Percentiles rank a stretch among this genome's conserved stretches.
Conservation (phyloP, 768 basidiomycete species). For the Pleurotus citrinopileatus region DNA sequence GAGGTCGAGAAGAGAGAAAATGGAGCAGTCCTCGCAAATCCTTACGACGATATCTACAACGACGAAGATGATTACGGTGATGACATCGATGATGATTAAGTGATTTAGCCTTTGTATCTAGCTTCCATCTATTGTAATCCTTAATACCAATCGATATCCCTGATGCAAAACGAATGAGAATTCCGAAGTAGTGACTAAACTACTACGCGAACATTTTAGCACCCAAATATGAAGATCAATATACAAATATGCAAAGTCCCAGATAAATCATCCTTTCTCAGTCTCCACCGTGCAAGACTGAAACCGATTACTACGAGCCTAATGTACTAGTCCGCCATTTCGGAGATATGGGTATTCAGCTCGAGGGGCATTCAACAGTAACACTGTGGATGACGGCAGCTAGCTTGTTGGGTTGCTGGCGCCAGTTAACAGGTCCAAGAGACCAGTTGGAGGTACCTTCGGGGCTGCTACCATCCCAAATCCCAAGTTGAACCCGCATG, state of each 20-base stretch:
- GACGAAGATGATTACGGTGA: not conserved
- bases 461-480: slow-evolving; percentile 43
- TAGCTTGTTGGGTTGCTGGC: slow-evolving; percentile 24
- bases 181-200: not conserved
- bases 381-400: slow-evolving; percentile 32
- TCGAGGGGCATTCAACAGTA: slow-evolving; percentile 29
- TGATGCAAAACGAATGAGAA: not conserved
- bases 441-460: slow-evolving; percentile 40
- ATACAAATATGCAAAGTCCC: no score
- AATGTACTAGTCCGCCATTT: no score
- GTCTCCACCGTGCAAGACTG: no score
- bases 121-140: not conserved
- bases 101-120: not conserved
- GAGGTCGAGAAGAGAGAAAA: not conserved
- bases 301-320: no score
- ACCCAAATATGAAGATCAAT: not conserved
- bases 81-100: not conserved
- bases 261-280: no score
- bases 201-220: not conserved
- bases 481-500: slow-evolving; percentile 37
- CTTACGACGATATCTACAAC: not conserved
- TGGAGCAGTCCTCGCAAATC: not conserved
- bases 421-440: slow-evolving; percentile 40
- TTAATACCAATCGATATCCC: no score
- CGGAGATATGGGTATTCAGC: no score